Evolutionary conservation across 2,329 filamentous ascomycete genomes (phyloP), one percentile per base, ranked within the genome.

Genomic region (Cladosporium sp.): DNA sequence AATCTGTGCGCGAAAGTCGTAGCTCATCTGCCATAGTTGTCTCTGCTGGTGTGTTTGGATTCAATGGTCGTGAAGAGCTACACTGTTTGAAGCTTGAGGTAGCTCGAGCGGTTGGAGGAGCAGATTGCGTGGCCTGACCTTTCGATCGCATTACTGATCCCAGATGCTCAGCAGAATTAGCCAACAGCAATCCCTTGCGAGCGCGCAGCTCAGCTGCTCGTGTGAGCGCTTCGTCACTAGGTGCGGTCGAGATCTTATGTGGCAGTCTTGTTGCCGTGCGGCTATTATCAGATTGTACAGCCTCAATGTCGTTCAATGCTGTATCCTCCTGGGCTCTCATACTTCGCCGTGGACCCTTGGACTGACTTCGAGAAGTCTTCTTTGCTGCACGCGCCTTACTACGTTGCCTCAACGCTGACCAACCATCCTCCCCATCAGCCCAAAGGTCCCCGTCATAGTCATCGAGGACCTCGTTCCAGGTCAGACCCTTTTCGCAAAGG

Each of bases 221-320:
- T n/a, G 47, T 54, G 4, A 65, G 45, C 19, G 60, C 64, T 8
- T 62, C 63, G 6, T 47, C 22, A 55, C 64, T 65, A 3, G 63
- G 64, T 19, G 59, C 58, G 12, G 50, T 17, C n/a, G 61, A 60
- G 20, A 65, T n/a, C 20, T 38, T 36, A 20, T 5, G 37, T 39
- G 5, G 15, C 20, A 20, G 2, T 17, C 12, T 37, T 17, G 17
- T 14, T 19, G 47, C 34, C 17, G 47, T 19, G 7, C 47, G 17
- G 8, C 15, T 12, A 37, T 12, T 14, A 4, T 34, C 15, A 14
- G 52, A 14, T 3, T 17, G 52, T 14, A 17, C 7, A 15, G 30
- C 30, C 40, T 37, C 12, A 12, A 3, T 25, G 1, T 4, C 6
- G 3, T 37, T 37, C 15, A 14, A 7, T 6, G n/a, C 11, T 4